Evolutionary conservation across 2,329 filamentous ascomycete genomes (phyloP), one percentile per base, ranked within the genome.

Genomic region (Berkeleyomyces basicola): DNA sequence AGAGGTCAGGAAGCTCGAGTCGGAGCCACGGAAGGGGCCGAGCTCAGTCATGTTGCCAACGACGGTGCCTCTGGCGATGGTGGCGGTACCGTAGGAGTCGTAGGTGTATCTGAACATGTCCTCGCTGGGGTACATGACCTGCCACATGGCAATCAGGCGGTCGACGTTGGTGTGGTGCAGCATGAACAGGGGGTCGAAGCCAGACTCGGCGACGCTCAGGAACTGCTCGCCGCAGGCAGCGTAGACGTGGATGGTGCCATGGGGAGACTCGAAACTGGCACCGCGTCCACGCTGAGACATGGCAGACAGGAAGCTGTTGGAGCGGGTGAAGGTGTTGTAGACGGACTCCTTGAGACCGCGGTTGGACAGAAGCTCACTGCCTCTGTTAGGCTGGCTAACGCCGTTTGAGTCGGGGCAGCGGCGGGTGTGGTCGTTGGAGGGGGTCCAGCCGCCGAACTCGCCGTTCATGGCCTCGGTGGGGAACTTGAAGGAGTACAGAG

Each of bases 121-220:
- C 64, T 72, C 66, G 55, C 68, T 65, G 31, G 74, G 74, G 63
- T 70, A 67, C 59, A 80, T 74, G 37, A 72, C 73, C 67, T 79
- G 73, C 75, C 75, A 81, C 67, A 79, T 75, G n/a, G 81, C 77
- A 72, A 83, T 85, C 44, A 87, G 74, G 47, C 84, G 79, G 68
- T 87, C 83, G 61, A 87, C 77, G 67, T 87, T 82, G 68, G 76
- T 71, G 72, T 79, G 78, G 65, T 79, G 77, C 36, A 79, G 68
- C 75, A 74, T 75, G 67, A 78, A 79, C 36, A 78, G 66, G 9
- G 75, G 73, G 49, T 78, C 76, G 65, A 76, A 78, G n/a, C 70
- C 75, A 1, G 75, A 71, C 63, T 74, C 74, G n/a, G 70, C 70
- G 7, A 74, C 67, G 36, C 69, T 65, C 3, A 75, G 65, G 67